phyloP scores from a whole-genome alignment of 768 basidiomycete genomes.

The Kwoniella bestiolae region DNA sequence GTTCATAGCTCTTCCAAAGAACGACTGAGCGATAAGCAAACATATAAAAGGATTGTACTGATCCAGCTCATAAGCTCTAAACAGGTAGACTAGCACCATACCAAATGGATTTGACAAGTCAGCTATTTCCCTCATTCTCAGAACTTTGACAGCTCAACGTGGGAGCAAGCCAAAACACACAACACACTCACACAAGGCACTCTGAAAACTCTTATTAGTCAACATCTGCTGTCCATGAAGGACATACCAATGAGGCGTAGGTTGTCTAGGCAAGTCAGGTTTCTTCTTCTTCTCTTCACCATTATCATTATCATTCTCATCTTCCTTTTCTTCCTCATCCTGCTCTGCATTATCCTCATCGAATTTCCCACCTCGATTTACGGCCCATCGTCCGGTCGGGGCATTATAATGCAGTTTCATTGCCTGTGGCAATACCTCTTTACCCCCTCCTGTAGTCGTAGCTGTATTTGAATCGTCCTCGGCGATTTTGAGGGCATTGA shows the following conservation, averaged over 20 bases:
- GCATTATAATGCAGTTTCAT: constrained; percentile 54
- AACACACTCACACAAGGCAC: constrained; percentile 83
- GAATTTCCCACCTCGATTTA: constrained; percentile 5
- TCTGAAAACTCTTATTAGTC: constrained; percentile 84
- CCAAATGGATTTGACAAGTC: neutral
- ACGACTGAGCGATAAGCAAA: constrained; percentile 78
- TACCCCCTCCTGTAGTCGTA: too few relatives aligned
- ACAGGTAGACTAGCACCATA: constrained; percentile 70
- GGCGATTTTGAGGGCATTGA: neutral
- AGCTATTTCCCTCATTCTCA: too few relatives aligned
- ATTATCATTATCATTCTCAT: constrained; percentile 53
- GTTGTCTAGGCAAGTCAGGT: constrained; percentile 29
- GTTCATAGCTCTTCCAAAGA: constrained; percentile 87
- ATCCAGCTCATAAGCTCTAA: constrained; percentile 84
- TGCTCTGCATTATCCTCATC: constrained; percentile 18
- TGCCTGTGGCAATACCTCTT: neutral
- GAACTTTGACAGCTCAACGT: too few relatives aligned
- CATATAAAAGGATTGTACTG: constrained; percentile 84
- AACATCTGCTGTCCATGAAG: constrained; percentile 83
- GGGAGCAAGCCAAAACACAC: too few relatives aligned
- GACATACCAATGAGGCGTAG: constrained; percentile 58
- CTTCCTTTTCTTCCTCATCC: constrained; percentile 43
- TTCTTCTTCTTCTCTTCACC: constrained; percentile 49
- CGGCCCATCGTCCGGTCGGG: constrained; percentile 26
- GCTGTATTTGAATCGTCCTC: constrained; percentile 52